phyloP scores from a whole-genome alignment of 2,329 filamentous ascomycete species.

The Magnaporthales sp. region DNA sequence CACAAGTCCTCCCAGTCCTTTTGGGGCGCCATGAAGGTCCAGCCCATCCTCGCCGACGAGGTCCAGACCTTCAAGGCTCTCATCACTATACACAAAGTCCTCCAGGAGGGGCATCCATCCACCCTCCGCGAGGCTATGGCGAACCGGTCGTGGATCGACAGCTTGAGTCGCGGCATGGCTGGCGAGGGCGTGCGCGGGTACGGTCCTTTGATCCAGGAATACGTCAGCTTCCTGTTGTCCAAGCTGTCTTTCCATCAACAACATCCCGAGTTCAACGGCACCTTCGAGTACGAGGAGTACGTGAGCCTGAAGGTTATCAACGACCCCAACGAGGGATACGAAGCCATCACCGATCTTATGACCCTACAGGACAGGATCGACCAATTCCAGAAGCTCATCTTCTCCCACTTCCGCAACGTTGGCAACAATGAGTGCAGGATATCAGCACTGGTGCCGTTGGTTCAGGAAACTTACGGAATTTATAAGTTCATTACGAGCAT shows the following conservation, averaged over 20 bases:
- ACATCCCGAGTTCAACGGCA: constrained; percentile 96
- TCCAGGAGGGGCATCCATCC: constrained; percentile 90
- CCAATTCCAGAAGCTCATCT: constrained; percentile 96
- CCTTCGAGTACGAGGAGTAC: constrained; percentile 98
- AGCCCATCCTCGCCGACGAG: constrained; percentile 97
- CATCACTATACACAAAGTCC: constrained; percentile 93
- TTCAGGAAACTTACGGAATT: constrained; percentile 97
- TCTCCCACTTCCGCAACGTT: constrained; percentile 87
- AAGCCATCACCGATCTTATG: constrained; percentile 96
- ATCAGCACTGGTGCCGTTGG: constrained; percentile 82
- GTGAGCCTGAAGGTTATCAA: constrained; percentile 97
- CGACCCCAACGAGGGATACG: constrained; percentile 94
- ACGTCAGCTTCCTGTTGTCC: constrained; percentile 88
- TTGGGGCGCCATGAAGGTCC: constrained; percentile 98
- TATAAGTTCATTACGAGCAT: constrained; percentile 99
- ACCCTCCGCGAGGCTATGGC: constrained; percentile 82
- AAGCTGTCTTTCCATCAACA: constrained; percentile 96
- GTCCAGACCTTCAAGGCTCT: constrained; percentile 98
- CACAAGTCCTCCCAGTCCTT: constrained; percentile 93
- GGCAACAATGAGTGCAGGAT: constrained; percentile 96
- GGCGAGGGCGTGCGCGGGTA: constrained; percentile 87
- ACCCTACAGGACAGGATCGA: constrained; percentile 96
- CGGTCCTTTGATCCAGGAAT: constrained; percentile 87
- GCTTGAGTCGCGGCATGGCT: constrained; percentile 71
- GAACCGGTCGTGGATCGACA: constrained; percentile 87